Evolutionary conservation across 257 asterid genomes (phyloP).

Genomic region (Solanum microdontum): DNA sequence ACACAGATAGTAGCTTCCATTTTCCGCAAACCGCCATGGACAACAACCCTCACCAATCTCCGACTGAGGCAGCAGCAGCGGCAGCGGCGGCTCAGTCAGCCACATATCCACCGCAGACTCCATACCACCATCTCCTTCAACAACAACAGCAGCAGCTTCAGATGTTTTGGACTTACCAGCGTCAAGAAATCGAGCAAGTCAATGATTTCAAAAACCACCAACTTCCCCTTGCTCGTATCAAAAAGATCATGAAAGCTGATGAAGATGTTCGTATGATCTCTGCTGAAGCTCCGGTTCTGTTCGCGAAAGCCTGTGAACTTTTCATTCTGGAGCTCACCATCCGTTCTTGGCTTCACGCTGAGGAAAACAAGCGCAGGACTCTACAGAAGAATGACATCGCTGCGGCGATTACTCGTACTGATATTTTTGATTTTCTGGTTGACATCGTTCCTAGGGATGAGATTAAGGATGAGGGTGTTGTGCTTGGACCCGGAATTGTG

Average conservation of each 20-base stretch:
- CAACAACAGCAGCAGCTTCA: conserved; percentile 81
- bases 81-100: conserved; percentile 21
- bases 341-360: conserved; percentile 93
- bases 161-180: conserved; percentile 66
- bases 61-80: conserved; percentile 23
- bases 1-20: neutral
- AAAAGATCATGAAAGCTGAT: conserved; percentile 93
- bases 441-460: conserved; percentile 93
- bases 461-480: conserved; percentile 60
- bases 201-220: conserved; percentile 89
- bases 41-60: conserved; percentile 31
- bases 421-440: conserved; percentile 77
- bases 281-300: conserved; percentile 81
- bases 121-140: conserved; percentile 76
- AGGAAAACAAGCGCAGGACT: conserved; percentile 87
- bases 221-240: conserved; percentile 80
- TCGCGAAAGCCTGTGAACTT: conserved; percentile 90
- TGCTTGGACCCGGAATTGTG: conserved; percentile 12
- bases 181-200: conserved; percentile 68
- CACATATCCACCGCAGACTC: conserved; percentile 35
- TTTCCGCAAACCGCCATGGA: conserved; percentile 23
- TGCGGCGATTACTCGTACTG: conserved; percentile 87
- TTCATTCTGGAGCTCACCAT: conserved; percentile 88
- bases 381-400: conserved; percentile 94
- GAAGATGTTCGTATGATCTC: conserved; percentile 95